Evolutionary conservation across 768 basidiomycete genomes (phyloP).

Genomic region (Coprinopsis marcescibilis): DNA sequence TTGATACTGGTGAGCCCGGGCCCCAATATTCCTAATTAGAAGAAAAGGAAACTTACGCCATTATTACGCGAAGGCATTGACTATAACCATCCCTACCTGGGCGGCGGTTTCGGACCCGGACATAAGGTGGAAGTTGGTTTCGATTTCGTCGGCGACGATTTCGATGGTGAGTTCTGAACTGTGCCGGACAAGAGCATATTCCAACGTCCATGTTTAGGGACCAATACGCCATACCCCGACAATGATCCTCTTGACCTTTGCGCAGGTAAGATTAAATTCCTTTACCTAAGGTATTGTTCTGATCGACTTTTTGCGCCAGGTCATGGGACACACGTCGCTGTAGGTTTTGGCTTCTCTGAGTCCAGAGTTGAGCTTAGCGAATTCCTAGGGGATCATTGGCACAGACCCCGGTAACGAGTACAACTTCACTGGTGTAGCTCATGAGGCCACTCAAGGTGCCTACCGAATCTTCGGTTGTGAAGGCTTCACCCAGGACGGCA

Average conservation of each 20-base stretch:
- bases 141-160: constrained; percentile 55
- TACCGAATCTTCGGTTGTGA: constrained; percentile 61
- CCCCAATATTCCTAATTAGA: background rate
- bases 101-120: constrained; percentile 50
- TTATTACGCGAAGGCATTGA: constrained; percentile 37
- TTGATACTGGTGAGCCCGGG: constrained; percentile 42
- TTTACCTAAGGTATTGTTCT: background rate
- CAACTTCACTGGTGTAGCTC: constrained; percentile 69
- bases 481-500: constrained; percentile 44
- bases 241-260: constrained; percentile 49
- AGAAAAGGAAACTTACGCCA: background rate
- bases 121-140: constrained; percentile 47
- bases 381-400: constrained; percentile 51
- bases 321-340: constrained; percentile 54
- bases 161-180: constrained; percentile 29
- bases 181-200: background rate
- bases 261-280: constrained; percentile 22
- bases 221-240: constrained; percentile 46
- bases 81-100: constrained; percentile 51
- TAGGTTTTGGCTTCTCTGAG: constrained; percentile 23
- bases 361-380: too few relatives aligned
- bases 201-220: constrained; percentile 19
- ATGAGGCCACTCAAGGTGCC: constrained; percentile 44
- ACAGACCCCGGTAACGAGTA: constrained; percentile 54
- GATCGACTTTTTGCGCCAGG: constrained; percentile 16